Base-by-base conservation (phyloP, 345 rosid species). In the Corchorus capsularis region DNA sequence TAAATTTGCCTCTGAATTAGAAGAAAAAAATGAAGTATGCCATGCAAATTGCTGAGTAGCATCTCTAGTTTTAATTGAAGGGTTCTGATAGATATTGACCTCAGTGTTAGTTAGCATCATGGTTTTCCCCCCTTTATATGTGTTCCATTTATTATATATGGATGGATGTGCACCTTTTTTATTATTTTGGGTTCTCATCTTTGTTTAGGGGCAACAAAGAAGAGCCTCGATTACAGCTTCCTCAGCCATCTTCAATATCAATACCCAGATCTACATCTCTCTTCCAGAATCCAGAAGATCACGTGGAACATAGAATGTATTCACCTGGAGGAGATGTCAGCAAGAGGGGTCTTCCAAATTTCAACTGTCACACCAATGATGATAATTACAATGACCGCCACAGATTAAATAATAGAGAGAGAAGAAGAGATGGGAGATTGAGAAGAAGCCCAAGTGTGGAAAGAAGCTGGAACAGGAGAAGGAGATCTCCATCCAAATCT, bases 401-500 rank as follows among this genome's bases (percentile, higher is more conserved):
- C 7, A n/a, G 69, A 39, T 59, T 8, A 27, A 22, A 6, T 59
- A 14, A 4, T 27, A 12, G 63, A 27, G 63, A 59, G 63, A 22
- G 61, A n/a, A 22, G 61, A n/a, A 13, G 8, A 32, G 61, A 56
- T 56, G 9, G 10, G 37, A 22, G 63, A 59, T 59, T 22, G 37
- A 27, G 63, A 59, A 27, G 27, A 27, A 59, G 37, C 37, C 15
- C 37, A 2, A 59, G 37, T 5, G 11, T 11, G 22, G 72, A 68
- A 69, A 16, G 59, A 69, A 50, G 45, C 57, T 27, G 57, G 72
- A 49, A 69, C 6, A 49, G 57, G 43, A 41, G 9, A 69, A 69
- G 63, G 27, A 56, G 71, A 67, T 67, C 71, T 49, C 22, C 72
- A 32, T 49, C 72, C 1, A 49, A 49, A 15, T 68, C 41, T 8